A percentile compares a stretch with the other conserved stretches of the same genome.
phyloP scores from a whole-genome alignment of 2,329 filamentous ascomycete genomes.

The Didymellaceae sp. region DNA sequence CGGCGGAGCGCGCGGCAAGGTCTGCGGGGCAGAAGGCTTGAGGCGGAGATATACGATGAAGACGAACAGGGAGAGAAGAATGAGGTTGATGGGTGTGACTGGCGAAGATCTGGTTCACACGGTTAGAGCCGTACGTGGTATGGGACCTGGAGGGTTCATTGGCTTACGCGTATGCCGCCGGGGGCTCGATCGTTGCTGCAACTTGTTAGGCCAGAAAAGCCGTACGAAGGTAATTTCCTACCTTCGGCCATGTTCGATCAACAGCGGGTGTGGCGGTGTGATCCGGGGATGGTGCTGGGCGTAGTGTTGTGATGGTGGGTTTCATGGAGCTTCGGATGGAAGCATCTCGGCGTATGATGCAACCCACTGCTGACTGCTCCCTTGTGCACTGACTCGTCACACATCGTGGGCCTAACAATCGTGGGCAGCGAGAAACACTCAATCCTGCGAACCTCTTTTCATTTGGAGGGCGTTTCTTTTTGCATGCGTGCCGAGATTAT shows the following conservation, averaged over 20 bases:
- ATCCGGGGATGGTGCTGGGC: conserved; percentile 8
- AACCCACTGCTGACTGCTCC: conserved; percentile 13
- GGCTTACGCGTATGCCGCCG: conserved; percentile 54
- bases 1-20: conserved; percentile 63
- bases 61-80: conserved; percentile 65
- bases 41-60: conserved; percentile 65
- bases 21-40: conserved; percentile 59
- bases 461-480: background rate
- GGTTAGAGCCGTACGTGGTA: conserved; percentile 22
- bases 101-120: conserved; percentile 56
- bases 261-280: conserved; percentile 10
- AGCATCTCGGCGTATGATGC: conserved; percentile 8
- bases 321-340: conserved; percentile 11
- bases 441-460: background rate
- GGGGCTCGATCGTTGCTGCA: conserved; percentile 37
- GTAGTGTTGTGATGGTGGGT: conserved; percentile 13
- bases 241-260: conserved; percentile 12
- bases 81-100: conserved; percentile 66
- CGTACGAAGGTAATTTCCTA: background rate
- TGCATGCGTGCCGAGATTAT: background rate
- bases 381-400: conserved; percentile 5
- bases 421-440: background rate
- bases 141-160: background rate
- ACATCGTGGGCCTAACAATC: background rate
- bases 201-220: background rate